phyloP scores from a whole-genome alignment of 139 green algal species.

The Asterochloris erici region DNA sequence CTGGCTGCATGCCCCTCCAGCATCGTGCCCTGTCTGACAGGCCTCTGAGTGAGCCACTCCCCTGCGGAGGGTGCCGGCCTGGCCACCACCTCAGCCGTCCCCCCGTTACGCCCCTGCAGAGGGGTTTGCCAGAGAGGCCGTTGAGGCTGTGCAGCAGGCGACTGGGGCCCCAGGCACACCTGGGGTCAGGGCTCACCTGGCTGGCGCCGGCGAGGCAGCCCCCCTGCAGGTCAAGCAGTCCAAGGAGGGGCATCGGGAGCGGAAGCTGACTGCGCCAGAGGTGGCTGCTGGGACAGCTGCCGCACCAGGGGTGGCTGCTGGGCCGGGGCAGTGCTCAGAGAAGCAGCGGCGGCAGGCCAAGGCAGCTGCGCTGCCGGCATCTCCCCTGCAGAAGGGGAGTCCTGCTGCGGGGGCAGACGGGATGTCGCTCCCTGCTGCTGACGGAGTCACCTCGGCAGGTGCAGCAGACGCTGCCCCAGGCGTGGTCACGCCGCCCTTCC shows the following conservation, averaged over 20 bases:
- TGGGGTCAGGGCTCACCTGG: background rate
- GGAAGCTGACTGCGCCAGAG: slow-evolving; percentile 13
- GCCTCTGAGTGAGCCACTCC: too few species aligned
- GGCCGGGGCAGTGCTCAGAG: background rate
- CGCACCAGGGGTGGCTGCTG: background rate
- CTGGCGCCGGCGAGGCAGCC: slow-evolving; percentile 7
- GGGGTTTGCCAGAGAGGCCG: background rate
- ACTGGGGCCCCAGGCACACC: background rate
- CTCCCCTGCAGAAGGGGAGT: background rate
- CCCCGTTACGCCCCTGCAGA: background rate
- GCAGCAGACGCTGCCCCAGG: background rate
- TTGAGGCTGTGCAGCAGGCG: background rate
- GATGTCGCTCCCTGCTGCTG: too few species aligned
- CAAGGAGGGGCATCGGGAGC: slow-evolving; percentile 17
- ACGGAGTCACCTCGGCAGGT: background rate
- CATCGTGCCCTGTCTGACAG: too few species aligned
- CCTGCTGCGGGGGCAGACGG: background rate
- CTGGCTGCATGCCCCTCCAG: too few species aligned
- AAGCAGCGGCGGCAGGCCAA: background rate
- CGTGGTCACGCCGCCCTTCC: background rate
- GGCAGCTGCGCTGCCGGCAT: background rate
- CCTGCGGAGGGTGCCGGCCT: too few species aligned
- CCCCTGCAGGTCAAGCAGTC: slow-evolving; percentile 3
- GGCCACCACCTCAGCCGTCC: too few species aligned
- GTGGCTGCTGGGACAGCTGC: background rate